Evolutionary conservation across 176 grass and related monocot species (phyloP), one percentile per base, ranked within the genome.

Genomic region (Pontederia paniculata): DNA sequence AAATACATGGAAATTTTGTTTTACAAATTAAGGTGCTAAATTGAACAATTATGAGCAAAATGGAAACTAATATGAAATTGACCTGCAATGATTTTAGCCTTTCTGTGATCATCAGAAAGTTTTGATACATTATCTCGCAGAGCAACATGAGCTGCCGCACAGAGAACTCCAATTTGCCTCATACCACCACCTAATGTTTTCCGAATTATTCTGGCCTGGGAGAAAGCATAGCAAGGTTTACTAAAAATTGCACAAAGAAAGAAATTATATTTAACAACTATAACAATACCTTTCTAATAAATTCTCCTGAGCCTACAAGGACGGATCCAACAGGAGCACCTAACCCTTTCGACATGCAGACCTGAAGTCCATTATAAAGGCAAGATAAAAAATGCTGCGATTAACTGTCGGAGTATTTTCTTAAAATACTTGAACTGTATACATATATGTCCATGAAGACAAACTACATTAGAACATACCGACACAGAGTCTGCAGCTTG

Each of bases 131-230:
- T 88, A 50, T 98, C 94, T 4, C 42, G 83, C 50, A 98, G 70
- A 7, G 72, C 93, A 57, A 98, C 80, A 68, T 75, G 46, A 52
- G 87, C 94, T 11, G 94, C 94, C 23, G 94, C 87, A 65, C 83
- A 98, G 51, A 98, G 80, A 65, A 98, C 54, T 66, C 87, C 87
- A n/a, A 91, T 66, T 70, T 98, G 94, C 58, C 94, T 88, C 94
- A 98, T 93, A 14, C 94, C 94, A 76, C 94, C 94, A 62, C 94
- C 94, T 60, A 98, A 63, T 1, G 83, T 91, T 76, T 98, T 98
- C 76, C 94, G 81, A 71, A 98, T 68, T 46, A 79, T 88, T 68
- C 71, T 98, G 19, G 87, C 83, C 94, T 93, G 71, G 56, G 65
- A 65, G 42, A 62, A 21, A 42, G 31, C 22, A 12, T 0, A 41